Conservation (phyloP, 371 early-diverging fungal genomes). For the Mucor piriformis region DNA sequence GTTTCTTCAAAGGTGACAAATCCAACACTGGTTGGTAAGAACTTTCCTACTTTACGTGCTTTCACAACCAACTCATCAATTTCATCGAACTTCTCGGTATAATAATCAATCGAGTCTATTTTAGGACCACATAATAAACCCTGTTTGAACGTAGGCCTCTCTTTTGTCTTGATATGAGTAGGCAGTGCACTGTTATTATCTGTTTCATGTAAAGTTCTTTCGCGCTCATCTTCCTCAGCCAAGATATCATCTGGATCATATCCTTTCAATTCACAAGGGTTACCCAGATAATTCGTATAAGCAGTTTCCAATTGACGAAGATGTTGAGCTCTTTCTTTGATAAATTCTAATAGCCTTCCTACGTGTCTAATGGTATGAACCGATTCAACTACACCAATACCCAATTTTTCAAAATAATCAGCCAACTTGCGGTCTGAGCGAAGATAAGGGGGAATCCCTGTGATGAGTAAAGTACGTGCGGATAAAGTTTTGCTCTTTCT, state of each 20-base stretch:
- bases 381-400: conserved; percentile 61
- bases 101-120: conserved; percentile 75
- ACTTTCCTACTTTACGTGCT: conserved; percentile 59
- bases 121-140: conserved; percentile 49
- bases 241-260: conserved; percentile 46
- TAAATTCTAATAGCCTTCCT: conserved; percentile 45
- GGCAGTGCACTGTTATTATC: conserved; percentile 11
- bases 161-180: conserved; percentile 13
- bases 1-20: conserved; percentile 83
- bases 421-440: conserved; percentile 56
- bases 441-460: conserved; percentile 58
- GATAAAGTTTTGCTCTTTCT: conserved; percentile 54
- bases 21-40: conserved; percentile 67
- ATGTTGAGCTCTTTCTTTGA: conserved; percentile 48
- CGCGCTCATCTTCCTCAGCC: conserved; percentile 32
- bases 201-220: not conserved
- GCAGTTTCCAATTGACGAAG: conserved; percentile 46
- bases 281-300: conserved; percentile 50
- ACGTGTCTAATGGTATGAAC: conserved; percentile 65
- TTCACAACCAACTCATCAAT: conserved; percentile 62
- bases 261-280: conserved; percentile 45
- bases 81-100: conserved; percentile 61
- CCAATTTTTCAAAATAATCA: conserved; percentile 61
- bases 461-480: conserved; percentile 62
- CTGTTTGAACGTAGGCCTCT: conserved; percentile 32